Base-by-base conservation (phyloP, 495 filamentous ascomycete genomes). In the Staphylotrichum longicolle region DNA sequence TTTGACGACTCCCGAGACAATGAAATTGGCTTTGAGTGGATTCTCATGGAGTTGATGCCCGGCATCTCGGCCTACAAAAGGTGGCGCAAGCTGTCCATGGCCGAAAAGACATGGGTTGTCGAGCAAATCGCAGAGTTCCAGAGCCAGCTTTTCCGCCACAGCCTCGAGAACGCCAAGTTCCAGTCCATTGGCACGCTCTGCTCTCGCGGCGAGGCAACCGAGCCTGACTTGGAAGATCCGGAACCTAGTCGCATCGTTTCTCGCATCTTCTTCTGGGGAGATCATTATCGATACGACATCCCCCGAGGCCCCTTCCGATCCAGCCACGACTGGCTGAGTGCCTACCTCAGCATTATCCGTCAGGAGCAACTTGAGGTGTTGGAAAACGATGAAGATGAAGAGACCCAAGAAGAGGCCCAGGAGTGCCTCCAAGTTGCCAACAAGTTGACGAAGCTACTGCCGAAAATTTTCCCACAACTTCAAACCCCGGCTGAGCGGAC, bases 1-100 rank as follows among this genome's bases (percentile, higher is more conserved):
- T 84, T 75, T 45, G 78, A 85, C 54, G 71, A 76, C 20, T 75
- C 77, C 0, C 55, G 60, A 5, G 48, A 74, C 6, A 85, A 81
- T 61, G 71, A 72, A 9, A 68, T 86, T 33, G 80, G 79, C 9
- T 84, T 81, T 61, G 84, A 86, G 74, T 88, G 84, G 84, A 79
- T 86, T 1, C 60, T 87, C 10, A 82, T 85, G 79, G 75, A 77
- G 15, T 70, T 66, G 59, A 64, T 85, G 46, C 57, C 72, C 4
- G 83, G 84, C 3, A 71, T 50, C 5, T 66, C 73, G 0, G 72
- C 80, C 1, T 57, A 66, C 37, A 62, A 76, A n/a, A 60, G 72
- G 39, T 86, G 82, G 80, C 39, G 65, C 1, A 65, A 62, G 2
- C 70, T 79, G 68, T 47, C 69, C 5, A 61, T 72, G 58, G 65